Evolutionary conservation across 1,139 yeast genomes (phyloP), one percentile per base, ranked within the genome.

Genomic region (Suhomyces bolitotheri): DNA sequence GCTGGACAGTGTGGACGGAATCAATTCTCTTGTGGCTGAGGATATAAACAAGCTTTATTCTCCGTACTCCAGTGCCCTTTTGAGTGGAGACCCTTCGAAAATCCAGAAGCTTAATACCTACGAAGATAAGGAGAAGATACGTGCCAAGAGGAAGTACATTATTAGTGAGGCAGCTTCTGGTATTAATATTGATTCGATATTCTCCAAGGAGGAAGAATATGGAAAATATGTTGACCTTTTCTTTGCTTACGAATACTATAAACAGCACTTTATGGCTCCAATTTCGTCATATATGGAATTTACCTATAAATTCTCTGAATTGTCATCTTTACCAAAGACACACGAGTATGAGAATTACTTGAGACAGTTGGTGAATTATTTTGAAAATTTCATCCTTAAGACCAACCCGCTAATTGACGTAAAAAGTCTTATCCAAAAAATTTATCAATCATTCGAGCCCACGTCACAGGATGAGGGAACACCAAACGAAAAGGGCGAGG

Each of bases 161-260:
- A 54, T 80, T 30, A 73, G 84, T 38, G 55, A 59, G n/a, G 76
- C 70, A 31, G 77, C 82, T 0, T 53, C 70, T 0, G 73, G 69
- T 43, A 41, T 86, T 10, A 64, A 69, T 25, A 44, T 82, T 2
- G 73, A 75, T 10, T 40, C 54, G 1, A 36, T 76, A 10, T 88
- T 85, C 51, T 60, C 76, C 0, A 69, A 74, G 4, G 78, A 73
- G 25, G 96, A 89, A 53, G 58, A 60, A 16, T 76, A 71, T 52
- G 96, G 96, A 0, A 73, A 73, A 45, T 77, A 59, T 46, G 44
- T 90, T 16, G 92, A 87, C 47, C 62, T 90, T 38, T 55, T 66
- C 7, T 45, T 51, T 2, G 64, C 71, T 34, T 81, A 80, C 54
- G 71, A 69, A 22, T 47, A 45, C 17, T 85, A 81, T 73, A 53